Evolutionary conservation across 371 early-diverging fungal genomes (phyloP), one percentile per base, ranked within the genome.

Genomic region (Saksenaea vasiformis): DNA sequence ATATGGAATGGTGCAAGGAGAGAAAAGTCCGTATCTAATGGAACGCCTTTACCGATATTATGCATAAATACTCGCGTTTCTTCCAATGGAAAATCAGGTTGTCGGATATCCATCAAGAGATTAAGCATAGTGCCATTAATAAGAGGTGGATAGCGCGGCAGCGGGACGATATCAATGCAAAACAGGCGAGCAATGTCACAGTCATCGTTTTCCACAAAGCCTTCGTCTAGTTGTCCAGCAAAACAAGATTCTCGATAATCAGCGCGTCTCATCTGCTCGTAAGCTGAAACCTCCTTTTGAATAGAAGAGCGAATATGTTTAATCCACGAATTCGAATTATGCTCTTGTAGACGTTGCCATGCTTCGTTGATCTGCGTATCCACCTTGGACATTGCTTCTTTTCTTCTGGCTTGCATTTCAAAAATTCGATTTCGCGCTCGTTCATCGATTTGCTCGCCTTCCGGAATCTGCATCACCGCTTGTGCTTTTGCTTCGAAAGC

Each of bases 401-500:
- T 15, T 63, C 28, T 31, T 61, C 60, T 31, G 43, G 39, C 24
- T 38, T 55, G 17, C 22, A 37, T 26, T 36, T 38, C 58, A 14
- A 66, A 54, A 38, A 66, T 62, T 3, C 62, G 63, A 28, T 47
- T 58, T 13, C 64, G 51, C 10, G 61, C 43, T 38, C 67, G 60
- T 14, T 71, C 67, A 38, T 74, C 56, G 26, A 67, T 15, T 15
- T 51, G 58, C 56, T 51, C 37, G 15, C 68, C 58, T 7, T 56
- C 51, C 14, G 57, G 60, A 15, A 65, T 27, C 19, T 73, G 60
- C 38, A 63, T 67, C 53, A 84, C 61, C 5, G 78, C 63, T 19
- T 73, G 78, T 7, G 85, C 87, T 55, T 82, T 83, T 43, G 75
- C 78, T 60, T 80, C 77, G 64, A 89, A 90, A 0, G 87, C 89